phyloP scores from a whole-genome alignment of 768 basidiomycete species.

The Psilocybe sp. region DNA sequence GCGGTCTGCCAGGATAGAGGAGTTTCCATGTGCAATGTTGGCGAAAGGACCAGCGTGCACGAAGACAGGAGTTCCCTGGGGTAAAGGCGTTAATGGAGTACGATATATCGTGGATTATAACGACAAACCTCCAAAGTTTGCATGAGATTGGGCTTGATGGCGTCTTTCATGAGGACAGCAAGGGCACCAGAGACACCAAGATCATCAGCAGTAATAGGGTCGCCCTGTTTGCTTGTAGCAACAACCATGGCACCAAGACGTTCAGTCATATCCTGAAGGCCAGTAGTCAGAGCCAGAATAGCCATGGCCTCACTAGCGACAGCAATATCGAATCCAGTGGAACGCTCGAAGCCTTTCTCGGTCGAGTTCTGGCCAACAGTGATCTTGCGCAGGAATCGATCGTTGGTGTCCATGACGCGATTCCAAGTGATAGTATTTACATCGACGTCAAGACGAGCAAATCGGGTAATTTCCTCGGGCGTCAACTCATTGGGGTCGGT shows the following conservation, averaged over 20 bases:
- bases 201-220: slow-evolving; percentile 94
- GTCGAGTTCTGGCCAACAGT: slow-evolving; percentile 89
- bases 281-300: slow-evolving; percentile 87
- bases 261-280: slow-evolving; percentile 87
- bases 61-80: slow-evolving; percentile 92
- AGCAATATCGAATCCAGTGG: slow-evolving; percentile 93
- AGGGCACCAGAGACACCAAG: slow-evolving; percentile 93
- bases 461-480: slow-evolving; percentile 85
- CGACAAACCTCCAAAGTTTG: slow-evolving; percentile 81
- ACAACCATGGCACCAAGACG: slow-evolving; percentile 96
- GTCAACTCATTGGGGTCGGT: slow-evolving; percentile 90
- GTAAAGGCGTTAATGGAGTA: slow-evolving; percentile 1
- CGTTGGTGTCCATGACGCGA: slow-evolving; percentile 94
- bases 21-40: slow-evolving; percentile 98
- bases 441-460: slow-evolving; percentile 91
- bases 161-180: slow-evolving; percentile 96
- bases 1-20: slow-evolving; percentile 96
- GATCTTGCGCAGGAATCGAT: slow-evolving; percentile 93
- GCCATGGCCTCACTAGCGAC: slow-evolving; percentile 99
- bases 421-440: slow-evolving; percentile 94
- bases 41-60: slow-evolving; percentile 99
- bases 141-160: slow-evolving; percentile 99
- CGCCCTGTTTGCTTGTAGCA: slow-evolving; percentile 86
- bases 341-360: slow-evolving; percentile 85
- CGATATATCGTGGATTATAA: neutral